Evolutionary conservation across 352 stramenopile genomes (phyloP).

Genomic region (Phytophthora fragariae): DNA sequence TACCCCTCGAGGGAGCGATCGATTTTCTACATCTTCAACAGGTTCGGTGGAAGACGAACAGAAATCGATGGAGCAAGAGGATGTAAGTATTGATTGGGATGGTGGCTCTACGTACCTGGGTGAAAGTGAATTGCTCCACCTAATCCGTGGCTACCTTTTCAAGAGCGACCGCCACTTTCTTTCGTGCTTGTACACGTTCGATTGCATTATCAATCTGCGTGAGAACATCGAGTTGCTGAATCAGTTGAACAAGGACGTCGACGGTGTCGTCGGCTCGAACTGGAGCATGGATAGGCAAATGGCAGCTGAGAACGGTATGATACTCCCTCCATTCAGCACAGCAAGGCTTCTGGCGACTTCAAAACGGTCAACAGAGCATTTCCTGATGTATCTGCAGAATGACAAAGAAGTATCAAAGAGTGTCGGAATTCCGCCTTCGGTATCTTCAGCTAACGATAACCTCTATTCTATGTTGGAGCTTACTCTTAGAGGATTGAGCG

Average conservation of each 20-base stretch:
- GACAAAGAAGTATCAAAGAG: slow-evolving; percentile 17
- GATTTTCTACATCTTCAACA: slow-evolving; percentile 11
- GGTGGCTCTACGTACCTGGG: slow-evolving; percentile 59
- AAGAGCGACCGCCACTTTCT: slow-evolving; percentile 83
- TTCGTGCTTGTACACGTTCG: slow-evolving; percentile 85
- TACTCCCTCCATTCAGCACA: slow-evolving; percentile 89
- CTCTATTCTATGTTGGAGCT: slow-evolving; percentile 90
- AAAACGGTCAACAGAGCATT: slow-evolving; percentile 78
- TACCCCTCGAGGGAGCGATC: slow-evolving; percentile 13
- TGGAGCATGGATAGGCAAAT: slow-evolving; percentile 56
- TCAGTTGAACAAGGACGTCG: slow-evolving; percentile 44
- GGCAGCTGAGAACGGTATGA: slow-evolving; percentile 52
- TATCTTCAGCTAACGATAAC: slow-evolving; percentile 80
- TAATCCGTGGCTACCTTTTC: slow-evolving; percentile 81
- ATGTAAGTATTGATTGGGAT: slow-evolving; percentile 44
- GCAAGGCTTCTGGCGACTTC: slow-evolving; percentile 73
- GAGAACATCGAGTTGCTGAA: slow-evolving; percentile 53
- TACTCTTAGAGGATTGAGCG: slow-evolving; percentile 76
- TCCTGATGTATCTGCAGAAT: slow-evolving; percentile 87
- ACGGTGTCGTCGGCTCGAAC: slow-evolving; percentile 60
- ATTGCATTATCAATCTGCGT: slow-evolving; percentile 69
- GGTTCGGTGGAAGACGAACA: slow-evolving; percentile 45
- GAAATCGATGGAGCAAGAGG: slow-evolving; percentile 59
- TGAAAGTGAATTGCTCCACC: slow-evolving; percentile 74
- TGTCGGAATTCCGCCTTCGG: slow-evolving; percentile 12